A percentile compares a stretch with the other conserved stretches of the same genome.
These are phyloP conservation scores for Magnusiomyces starmeri DNA, from an alignment of 1,139 yeast species.

Conservation along the genomic window DNA sequence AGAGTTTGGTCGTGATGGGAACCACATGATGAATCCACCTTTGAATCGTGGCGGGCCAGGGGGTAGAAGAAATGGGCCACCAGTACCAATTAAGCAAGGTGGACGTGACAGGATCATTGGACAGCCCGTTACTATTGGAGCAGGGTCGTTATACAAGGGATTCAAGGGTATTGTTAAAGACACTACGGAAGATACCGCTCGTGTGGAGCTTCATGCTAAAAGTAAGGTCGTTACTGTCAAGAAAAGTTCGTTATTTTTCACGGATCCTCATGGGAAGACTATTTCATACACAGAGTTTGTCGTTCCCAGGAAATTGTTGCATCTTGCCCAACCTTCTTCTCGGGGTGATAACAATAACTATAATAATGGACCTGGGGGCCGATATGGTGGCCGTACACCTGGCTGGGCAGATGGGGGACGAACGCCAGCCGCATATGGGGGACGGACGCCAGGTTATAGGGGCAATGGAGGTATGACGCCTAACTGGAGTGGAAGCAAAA, in stretches of 20 bases:
- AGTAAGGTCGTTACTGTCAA: slow-evolving; percentile 81
- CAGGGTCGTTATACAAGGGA: slow-evolving; percentile 88
- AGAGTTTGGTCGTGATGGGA: slow-evolving; percentile 75
- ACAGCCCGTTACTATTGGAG: slow-evolving; percentile 77
- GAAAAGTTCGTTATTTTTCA: slow-evolving; percentile 67
- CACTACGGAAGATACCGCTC: slow-evolving; percentile 83
- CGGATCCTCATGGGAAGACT: slow-evolving; percentile 51
- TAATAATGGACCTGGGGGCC: slow-evolving; percentile 18
- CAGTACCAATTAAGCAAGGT: slow-evolving; percentile 41
- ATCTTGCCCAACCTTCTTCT: slow-evolving; percentile 13
- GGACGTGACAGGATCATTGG: slow-evolving; percentile 79
- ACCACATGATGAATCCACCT: slow-evolving; percentile 23
- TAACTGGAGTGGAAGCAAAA: slow-evolving; percentile 32
- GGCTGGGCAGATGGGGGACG: slow-evolving; percentile 20
- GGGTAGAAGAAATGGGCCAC: slow-evolving; percentile 47
- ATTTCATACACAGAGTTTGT: slow-evolving; percentile 78
- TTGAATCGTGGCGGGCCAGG: slow-evolving; percentile 34
- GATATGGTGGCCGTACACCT: slow-evolving; percentile 25
- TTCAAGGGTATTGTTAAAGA: slow-evolving; percentile 89
- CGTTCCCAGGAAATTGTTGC: slow-evolving; percentile 39
- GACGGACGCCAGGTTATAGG: slow-evolving; percentile 46
- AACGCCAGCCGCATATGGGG: slow-evolving; percentile 41
- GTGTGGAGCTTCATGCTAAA: slow-evolving; percentile 90
- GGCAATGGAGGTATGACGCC: slow-evolving; percentile 44
- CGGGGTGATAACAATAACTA: slow-evolving; percentile 21